phyloP scores from a whole-genome alignment of 495 filamentous ascomycete species.

The Melanomma pulvis-pyrius region DNA sequence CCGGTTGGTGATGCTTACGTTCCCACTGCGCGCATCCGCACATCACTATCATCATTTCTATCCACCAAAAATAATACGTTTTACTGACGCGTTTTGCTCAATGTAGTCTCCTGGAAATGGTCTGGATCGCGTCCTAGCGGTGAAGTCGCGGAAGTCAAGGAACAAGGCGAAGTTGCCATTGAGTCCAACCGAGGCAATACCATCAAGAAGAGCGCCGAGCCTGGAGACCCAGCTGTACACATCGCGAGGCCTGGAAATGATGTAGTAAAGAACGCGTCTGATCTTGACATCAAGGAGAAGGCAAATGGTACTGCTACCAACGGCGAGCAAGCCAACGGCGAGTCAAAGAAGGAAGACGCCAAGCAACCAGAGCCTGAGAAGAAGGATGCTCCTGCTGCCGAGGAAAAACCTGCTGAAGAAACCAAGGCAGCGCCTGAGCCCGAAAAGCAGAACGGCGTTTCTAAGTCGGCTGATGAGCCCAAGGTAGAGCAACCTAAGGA shows the following conservation, averaged over 20 bases:
- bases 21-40: not conserved
- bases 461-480: slow-evolving; percentile 16
- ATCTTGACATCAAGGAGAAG: slow-evolving; percentile 48
- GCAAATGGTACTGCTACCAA: slow-evolving; percentile 35
- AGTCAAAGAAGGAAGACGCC: slow-evolving; percentile 37
- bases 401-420: slow-evolving; percentile 23
- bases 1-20: slow-evolving; percentile 13
- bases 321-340: slow-evolving; percentile 42
- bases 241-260: slow-evolving; percentile 62
- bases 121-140: slow-evolving; percentile 56
- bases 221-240: slow-evolving; percentile 61
- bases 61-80: not conserved
- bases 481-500: slow-evolving; percentile 45
- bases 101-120: slow-evolving; percentile 63
- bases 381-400: slow-evolving; percentile 35
- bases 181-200: slow-evolving; percentile 63
- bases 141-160: slow-evolving; percentile 60
- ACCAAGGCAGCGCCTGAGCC: slow-evolving; percentile 14
- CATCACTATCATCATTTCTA: not conserved
- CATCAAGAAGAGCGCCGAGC: slow-evolving; percentile 61
- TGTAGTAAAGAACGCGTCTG: slow-evolving; percentile 62
- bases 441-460: slow-evolving; percentile 23
- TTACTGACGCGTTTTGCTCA: not conserved
- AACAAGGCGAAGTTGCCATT: slow-evolving; percentile 60
- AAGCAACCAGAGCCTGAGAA: slow-evolving; percentile 11